Evolutionary conservation across 352 stramenopile species (phyloP), one percentile per base, ranked within the genome.

Genomic region (Globisporangium recalcitrans): DNA sequence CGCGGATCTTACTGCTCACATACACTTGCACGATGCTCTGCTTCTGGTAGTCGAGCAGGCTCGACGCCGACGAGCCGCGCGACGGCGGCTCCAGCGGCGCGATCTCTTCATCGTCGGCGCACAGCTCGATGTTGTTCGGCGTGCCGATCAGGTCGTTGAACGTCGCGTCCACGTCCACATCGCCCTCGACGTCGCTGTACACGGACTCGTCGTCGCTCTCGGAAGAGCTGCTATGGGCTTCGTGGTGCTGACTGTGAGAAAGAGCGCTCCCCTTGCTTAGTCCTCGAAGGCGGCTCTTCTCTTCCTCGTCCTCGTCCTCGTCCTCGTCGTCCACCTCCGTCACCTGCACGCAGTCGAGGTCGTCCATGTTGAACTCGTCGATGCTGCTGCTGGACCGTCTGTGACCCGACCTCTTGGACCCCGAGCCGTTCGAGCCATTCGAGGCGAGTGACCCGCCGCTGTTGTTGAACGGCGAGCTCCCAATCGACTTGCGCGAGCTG

Each of bases 121-220:
- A 70, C 5, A 86, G 65, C 26, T 90, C 74, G 24, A 88, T 55
- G 21, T 75, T 72, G 52, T 86, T 80, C 0, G 84, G 74, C 31
- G 78, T 68, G 14, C 76, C 70, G 57, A 95, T 89, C 8, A 93
- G 77, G 22, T 95, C 85, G 27, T 92, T 86, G 42, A 96, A 94
- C 14, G 90, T 95, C 31, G 78, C 78, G 34, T 96, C 82, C 3
- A 96, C 80, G 55, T 95, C 87, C n/a, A 95, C 87, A 60, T 95
- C 85, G 42, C 55, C 75, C 58, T 93, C 81, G 3, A 91, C 87
- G 55, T 95, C 87, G 21, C 81, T 92, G 65, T 95, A 94, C 63
- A 84, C 76, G 2, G 82, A 93, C 11, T 77, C 84, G n/a, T 85
- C 74, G 31, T 81, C 72, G 31, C 68, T 80, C 22, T 82, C 58